phyloP scores from a whole-genome alignment of 192 early-diverging fungal genomes.

The Irineochytrium annulatum region DNA sequence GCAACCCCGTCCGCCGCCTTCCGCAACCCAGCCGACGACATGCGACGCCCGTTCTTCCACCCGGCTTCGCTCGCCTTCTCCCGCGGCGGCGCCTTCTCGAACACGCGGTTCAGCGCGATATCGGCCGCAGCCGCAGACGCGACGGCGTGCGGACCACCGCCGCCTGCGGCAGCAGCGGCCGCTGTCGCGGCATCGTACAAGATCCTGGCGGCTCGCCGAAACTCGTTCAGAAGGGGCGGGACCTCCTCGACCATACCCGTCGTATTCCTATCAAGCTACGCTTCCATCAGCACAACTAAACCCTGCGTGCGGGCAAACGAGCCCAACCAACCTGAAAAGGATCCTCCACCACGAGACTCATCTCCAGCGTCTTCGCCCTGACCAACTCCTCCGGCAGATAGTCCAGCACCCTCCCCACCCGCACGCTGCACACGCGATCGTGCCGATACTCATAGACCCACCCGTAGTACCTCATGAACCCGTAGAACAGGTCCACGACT shows the following conservation, averaged over 20 bases:
- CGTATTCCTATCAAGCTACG: constrained; percentile 30
- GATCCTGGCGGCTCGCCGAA: constrained; percentile 20
- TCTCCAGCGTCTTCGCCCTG: constrained; percentile 5
- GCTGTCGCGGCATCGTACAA: neutral
- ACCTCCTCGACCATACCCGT: constrained; percentile 30
- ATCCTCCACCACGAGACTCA: constrained; percentile 37
- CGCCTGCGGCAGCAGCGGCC: too few species aligned
- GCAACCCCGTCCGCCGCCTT: too few species aligned
- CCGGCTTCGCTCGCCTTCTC: too few species aligned
- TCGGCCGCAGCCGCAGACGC: too few species aligned
- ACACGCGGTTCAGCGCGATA: too few species aligned
- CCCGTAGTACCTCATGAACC: constrained; percentile 36
- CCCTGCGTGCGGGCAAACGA: neutral
- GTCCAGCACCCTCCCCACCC: constrained; percentile 23
- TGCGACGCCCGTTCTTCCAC: too few species aligned
- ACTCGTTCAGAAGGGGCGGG: constrained; percentile 23
- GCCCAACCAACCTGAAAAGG: constrained; percentile 29
- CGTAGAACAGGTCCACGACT: constrained; percentile 29
- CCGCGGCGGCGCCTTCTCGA: too few species aligned
- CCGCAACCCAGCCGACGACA: too few species aligned
- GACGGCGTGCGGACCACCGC: too few species aligned
- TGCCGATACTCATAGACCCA: constrained; percentile 20
- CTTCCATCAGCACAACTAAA: neutral
- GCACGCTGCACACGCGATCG: constrained; percentile 29
- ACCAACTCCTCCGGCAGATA: neutral